Evolutionary conservation across 768 basidiomycete genomes (phyloP).

Genomic region (Tulasnella sp.): DNA sequence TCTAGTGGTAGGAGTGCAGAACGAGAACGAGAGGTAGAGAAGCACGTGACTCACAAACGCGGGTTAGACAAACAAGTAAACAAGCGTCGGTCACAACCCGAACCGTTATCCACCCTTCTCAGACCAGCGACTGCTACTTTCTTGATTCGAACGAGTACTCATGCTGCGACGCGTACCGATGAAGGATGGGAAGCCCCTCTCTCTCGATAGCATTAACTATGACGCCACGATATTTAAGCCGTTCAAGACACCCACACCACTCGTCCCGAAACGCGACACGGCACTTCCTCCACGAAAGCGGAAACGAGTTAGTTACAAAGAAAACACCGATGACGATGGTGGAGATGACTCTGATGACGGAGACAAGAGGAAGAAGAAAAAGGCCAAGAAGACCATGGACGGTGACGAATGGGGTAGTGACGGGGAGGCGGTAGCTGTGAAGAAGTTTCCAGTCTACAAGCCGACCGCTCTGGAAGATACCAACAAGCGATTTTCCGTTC

Average conservation of each 20-base stretch:
- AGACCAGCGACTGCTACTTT: neutral
- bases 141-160: neutral
- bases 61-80: neutral
- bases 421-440: slow-evolving; percentile 54
- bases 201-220: neutral
- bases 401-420: slow-evolving; percentile 58
- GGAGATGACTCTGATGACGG: slow-evolving; percentile 50
- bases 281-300: slow-evolving; percentile 73
- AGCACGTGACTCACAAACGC: slow-evolving; percentile 6
- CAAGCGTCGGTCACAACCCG: neutral
- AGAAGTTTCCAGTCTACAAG: slow-evolving; percentile 69
- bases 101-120: neutral
- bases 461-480: slow-evolving; percentile 67
- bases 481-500: slow-evolving; percentile 71
- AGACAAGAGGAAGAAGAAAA: slow-evolving; percentile 62
- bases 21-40: neutral
- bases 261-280: slow-evolving; percentile 45
- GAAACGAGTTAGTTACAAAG: slow-evolving; percentile 85
- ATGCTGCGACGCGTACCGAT: slow-evolving; percentile 23
- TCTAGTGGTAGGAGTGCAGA: no score
- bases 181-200: slow-evolving; percentile 20
- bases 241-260: slow-evolving; percentile 67
- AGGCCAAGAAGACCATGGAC: slow-evolving; percentile 61
- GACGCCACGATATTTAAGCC: slow-evolving; percentile 47
- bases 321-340: slow-evolving; percentile 46